Evolutionary conservation across 371 early-diverging fungal species (phyloP).

Genomic region (Paraphysoderma sedebokerense): DNA sequence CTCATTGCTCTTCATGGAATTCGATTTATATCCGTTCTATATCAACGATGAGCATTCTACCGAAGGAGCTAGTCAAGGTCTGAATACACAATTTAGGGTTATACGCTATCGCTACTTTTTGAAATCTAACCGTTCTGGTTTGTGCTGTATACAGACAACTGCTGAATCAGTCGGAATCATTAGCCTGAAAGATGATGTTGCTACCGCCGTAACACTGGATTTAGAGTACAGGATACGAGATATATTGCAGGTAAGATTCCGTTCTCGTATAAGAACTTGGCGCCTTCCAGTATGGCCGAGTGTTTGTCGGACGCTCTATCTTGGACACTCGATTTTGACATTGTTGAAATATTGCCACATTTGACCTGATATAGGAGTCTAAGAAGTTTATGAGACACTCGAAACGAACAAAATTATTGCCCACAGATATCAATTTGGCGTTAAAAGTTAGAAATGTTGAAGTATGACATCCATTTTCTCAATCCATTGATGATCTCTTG

Average conservation of each 20-base stretch:
- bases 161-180: conserved; percentile 84
- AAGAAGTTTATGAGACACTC: conserved; percentile 96
- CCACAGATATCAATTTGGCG: conserved; percentile 92
- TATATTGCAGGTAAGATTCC: conserved; percentile 55
- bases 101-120: too few relatives aligned
- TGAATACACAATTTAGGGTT: too few relatives aligned
- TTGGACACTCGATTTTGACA: too few relatives aligned
- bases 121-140: too few relatives aligned
- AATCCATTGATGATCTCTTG: not conserved
- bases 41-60: too few relatives aligned
- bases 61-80: too few relatives aligned
- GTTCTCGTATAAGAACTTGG: not conserved
- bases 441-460: conserved; percentile 92
- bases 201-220: conserved; percentile 80
- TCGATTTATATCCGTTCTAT: too few relatives aligned
- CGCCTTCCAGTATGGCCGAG: too few relatives aligned
- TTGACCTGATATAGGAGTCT: conserved; percentile 50
- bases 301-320: too few relatives aligned
- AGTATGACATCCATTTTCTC: conserved; percentile 16
- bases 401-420: conserved; percentile 65
- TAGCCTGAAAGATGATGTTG: conserved; percentile 81
- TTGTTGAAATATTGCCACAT: not conserved
- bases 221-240: conserved; percentile 95
- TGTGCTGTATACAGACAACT: conserved; percentile 36
- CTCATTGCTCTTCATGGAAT: too few relatives aligned